Conservation (phyloP, 768 basidiomycete species). For the Russula compacta region DNA sequence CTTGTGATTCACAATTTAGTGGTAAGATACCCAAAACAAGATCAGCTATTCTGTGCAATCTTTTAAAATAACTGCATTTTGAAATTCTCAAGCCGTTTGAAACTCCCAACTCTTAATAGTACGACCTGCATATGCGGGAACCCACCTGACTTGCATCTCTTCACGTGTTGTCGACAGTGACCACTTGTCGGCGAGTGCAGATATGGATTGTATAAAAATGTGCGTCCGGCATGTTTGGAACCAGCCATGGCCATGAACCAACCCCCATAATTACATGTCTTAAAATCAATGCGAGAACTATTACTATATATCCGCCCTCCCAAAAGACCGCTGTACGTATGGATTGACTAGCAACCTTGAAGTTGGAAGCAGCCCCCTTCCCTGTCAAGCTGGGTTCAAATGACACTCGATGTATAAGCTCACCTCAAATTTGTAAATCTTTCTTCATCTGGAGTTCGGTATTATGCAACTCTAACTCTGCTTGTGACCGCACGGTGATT, state of each 20-base stretch:
- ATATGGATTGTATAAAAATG: neutral
- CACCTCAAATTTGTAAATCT: conserved; percentile 16
- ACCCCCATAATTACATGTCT: conserved; percentile 4
- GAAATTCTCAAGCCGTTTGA: no score
- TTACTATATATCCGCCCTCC: neutral
- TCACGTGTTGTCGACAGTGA: neutral
- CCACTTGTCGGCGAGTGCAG: neutral
- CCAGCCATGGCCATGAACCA: neutral
- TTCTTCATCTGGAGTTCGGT: conserved; percentile 15
- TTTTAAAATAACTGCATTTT: no score
- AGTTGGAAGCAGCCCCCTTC: neutral
- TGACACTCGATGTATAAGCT: neutral
- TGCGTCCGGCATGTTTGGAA: neutral
- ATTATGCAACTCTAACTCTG: conserved; percentile 2
- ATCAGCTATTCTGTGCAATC: no score
- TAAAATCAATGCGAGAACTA: neutral
- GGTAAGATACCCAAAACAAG: no score
- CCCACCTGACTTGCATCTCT: neutral
- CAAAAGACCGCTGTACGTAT: neutral
- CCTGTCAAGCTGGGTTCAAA: neutral
- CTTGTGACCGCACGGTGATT: conserved; percentile 4
- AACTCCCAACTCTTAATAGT: no score
- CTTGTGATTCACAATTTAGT: no score
- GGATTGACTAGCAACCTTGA: neutral
- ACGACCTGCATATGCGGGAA: neutral